These are phyloP conservation scores for Nematocida major DNA, from an alignment of 371 early-diverging fungal species.

Conservation along the genomic window DNA sequence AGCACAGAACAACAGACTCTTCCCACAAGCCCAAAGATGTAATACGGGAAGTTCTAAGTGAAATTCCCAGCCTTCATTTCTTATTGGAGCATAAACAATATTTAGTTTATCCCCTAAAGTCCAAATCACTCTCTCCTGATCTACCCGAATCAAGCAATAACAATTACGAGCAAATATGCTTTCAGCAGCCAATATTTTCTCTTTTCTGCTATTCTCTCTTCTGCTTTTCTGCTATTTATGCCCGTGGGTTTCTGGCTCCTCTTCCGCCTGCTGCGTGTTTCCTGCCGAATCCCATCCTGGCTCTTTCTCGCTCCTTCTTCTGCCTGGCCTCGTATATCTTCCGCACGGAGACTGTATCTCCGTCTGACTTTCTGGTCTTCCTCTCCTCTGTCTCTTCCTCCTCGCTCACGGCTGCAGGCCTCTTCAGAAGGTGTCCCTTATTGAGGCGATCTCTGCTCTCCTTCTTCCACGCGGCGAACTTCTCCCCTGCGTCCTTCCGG, in stretches of 20 bases:
- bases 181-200: no score
- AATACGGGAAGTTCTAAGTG: no score
- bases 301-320: conserved; percentile 10
- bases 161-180: no score
- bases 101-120: no score
- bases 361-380: conserved; percentile 22
- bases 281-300: conserved; percentile 2
- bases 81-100: no score
- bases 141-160: no score
- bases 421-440: conserved; percentile 42
- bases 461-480: conserved; percentile 43
- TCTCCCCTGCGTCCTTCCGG: neutral
- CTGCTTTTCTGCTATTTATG: conserved; percentile 52
- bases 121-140: no score
- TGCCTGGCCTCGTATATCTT: conserved; percentile 16
- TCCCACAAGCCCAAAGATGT: no score
- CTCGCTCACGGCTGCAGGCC: conserved; percentile 48
- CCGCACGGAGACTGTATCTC: conserved; percentile 11
- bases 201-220: no score
- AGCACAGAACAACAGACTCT: no score
- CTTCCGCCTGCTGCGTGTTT: neutral
- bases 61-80: no score
- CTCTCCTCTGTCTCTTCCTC: neutral
- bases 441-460: conserved; percentile 45
- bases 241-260: neutral